Conservation (phyloP, 2,329 filamentous ascomycete genomes). For the Byssochlamys sp. region DNA sequence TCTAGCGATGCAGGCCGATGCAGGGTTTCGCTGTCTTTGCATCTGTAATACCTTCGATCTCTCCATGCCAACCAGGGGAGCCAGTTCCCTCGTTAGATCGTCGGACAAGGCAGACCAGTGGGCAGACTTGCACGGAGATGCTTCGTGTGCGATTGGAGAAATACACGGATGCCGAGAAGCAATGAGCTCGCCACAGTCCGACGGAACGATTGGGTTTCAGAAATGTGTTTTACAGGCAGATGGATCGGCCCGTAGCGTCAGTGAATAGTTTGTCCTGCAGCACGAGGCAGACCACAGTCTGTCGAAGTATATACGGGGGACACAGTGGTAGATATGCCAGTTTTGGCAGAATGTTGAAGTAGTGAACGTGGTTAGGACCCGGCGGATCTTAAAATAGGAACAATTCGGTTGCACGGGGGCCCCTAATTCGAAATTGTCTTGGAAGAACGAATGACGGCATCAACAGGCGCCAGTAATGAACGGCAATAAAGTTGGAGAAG, state of each 20-base stretch:
- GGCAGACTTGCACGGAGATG: background rate
- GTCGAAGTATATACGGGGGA: background rate
- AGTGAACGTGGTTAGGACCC: background rate
- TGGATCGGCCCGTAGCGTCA: background rate
- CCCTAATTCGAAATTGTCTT: background rate
- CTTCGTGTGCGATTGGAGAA: background rate
- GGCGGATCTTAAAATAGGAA: background rate
- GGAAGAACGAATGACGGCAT: background rate
- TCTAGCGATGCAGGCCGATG: constrained; percentile 11
- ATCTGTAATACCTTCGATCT: constrained; percentile 11
- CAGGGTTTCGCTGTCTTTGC: constrained; percentile 15
- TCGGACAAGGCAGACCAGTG: background rate
- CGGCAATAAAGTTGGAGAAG: background rate
- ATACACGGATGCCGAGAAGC: constrained; percentile 1
- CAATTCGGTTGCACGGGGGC: background rate
- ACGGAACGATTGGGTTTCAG: background rate
- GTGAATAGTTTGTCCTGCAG: background rate
- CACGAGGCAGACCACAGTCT: background rate
- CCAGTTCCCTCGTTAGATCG: background rate
- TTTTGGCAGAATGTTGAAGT: background rate
- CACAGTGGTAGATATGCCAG: background rate
- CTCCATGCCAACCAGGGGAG: constrained; percentile 12
- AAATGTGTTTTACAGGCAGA: background rate
- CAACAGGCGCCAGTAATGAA: background rate
- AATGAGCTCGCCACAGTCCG: background rate